A percentile compares a stretch with the other conserved stretches of the same genome.
Conservation (phyloP, 164 flowering plant genomes). For the Umbilicus rupestris region DNA sequence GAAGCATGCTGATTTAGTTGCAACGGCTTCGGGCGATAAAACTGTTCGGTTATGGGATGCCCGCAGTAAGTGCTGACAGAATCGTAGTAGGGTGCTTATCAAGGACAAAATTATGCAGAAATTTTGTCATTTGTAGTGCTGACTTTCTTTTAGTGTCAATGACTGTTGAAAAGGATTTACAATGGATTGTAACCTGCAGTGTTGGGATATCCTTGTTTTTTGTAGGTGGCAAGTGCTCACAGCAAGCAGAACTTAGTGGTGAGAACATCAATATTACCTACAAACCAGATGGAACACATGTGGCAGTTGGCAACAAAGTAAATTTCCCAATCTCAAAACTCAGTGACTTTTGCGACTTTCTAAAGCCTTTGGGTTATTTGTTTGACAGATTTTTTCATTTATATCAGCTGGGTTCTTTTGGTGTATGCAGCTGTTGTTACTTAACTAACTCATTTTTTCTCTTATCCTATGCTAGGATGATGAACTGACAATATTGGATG, state of each 20-base stretch:
- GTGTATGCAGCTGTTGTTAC: neutral
- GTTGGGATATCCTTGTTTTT: constrained; percentile 1
- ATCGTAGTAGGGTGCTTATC: no score
- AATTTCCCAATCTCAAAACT: neutral
- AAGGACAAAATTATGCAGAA: no score
- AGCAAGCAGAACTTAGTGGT: constrained; percentile 87
- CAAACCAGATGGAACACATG: constrained; percentile 82
- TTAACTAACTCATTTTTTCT: neutral
- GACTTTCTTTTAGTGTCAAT: no score
- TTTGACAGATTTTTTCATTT: neutral
- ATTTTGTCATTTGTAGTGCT: no score
- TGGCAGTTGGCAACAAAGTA: constrained; percentile 98
- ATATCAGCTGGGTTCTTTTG: neutral
- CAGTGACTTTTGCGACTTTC: neutral
- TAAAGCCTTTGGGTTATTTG: neutral
- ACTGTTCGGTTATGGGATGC: constrained; percentile 98
- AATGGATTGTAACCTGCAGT: neutral
- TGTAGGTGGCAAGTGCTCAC: constrained; percentile 87
- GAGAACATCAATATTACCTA: constrained; percentile 93
- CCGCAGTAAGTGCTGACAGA: constrained; percentile 60
- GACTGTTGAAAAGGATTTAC: neutral
- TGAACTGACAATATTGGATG: constrained; percentile 90
- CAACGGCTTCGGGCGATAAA: constrained; percentile 97
- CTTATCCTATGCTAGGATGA: constrained; percentile 52
- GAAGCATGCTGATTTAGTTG: constrained; percentile 84